Evolutionary conservation across 176 grass and related monocot species (phyloP).

Genomic region (Raddia guianensis): DNA sequence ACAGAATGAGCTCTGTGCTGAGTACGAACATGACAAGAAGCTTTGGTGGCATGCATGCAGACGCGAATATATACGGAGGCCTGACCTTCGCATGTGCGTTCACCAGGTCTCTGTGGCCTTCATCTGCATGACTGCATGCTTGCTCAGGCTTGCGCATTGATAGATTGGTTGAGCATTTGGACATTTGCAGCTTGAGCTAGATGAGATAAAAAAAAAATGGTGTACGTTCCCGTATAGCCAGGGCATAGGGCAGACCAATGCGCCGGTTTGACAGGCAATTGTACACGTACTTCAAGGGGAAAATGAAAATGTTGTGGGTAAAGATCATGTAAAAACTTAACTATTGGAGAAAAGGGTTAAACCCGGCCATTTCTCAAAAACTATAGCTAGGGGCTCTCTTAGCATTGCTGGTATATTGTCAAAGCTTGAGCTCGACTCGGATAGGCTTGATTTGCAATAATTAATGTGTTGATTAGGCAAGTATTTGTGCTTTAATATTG

Average conservation of each 20-base stretch:
- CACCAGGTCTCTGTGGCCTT: not conserved
- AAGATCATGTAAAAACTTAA: too few species aligned
- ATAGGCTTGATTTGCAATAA: not conserved
- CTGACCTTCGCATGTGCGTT: conserved; percentile 29
- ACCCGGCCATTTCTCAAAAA: too few species aligned
- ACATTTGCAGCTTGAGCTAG: not conserved
- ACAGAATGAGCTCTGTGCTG: not conserved
- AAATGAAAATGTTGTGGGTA: not conserved
- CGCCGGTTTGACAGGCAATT: not conserved
- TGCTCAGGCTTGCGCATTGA: not conserved
- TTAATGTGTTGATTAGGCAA: not conserved
- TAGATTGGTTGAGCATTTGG: conserved; percentile 30
- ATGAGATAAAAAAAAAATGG: not conserved
- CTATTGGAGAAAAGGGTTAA: too few species aligned
- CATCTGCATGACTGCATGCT: not conserved
- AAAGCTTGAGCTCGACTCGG: not conserved
- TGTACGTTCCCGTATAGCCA: not conserved
- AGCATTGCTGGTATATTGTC: not conserved
- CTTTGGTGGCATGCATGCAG: not conserved
- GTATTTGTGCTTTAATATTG: too few species aligned
- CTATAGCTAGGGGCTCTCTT: too few species aligned
- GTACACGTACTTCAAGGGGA: not conserved
- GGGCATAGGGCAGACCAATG: not conserved
- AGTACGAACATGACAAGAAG: conserved; percentile 7
- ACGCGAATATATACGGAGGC: not conserved